phyloP scores from a whole-genome alignment of 192 early-diverging fungal genomes.

The Fimicolochytrium jonesii region DNA sequence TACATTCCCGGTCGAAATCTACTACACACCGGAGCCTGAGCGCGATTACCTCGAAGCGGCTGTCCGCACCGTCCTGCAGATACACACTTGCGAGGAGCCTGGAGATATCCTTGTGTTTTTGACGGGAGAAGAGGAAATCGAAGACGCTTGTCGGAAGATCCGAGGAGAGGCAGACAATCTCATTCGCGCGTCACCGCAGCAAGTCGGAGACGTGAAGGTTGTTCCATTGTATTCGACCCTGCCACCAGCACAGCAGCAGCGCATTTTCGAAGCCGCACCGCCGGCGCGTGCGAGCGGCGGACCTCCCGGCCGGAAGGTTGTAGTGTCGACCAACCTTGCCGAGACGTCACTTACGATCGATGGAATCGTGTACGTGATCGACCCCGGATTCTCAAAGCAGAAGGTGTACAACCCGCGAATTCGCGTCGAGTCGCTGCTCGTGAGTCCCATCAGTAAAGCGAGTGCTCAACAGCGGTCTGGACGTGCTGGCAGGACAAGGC shows the following conservation, averaged over 20 bases:
- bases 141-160: conserved; percentile 88
- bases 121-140: conserved; percentile 99
- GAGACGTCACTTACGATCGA: conserved; percentile 98
- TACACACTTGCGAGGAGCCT: conserved; percentile 87
- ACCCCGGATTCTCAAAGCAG: conserved; percentile 96
- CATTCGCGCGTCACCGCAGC: conserved; percentile 39
- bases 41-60: conserved; percentile 96
- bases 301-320: conserved; percentile 89
- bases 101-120: conserved; percentile 97
- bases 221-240: conserved; percentile 85
- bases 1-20: conserved; percentile 98
- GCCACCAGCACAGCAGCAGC: conserved; percentile 84
- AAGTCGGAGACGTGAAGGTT: conserved; percentile 79
- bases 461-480: conserved; percentile 96
- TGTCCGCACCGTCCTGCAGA: conserved; percentile 90
- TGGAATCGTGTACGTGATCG: conserved; percentile 98
- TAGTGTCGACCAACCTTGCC: conserved; percentile 96
- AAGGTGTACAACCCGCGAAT: conserved; percentile 99
- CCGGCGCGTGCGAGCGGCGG: conserved; percentile 71
- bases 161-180: conserved; percentile 63
- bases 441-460: conserved; percentile 92
- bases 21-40: conserved; percentile 96
- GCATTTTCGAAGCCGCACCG: conserved; percentile 91
- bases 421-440: conserved; percentile 90
- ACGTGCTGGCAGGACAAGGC: conserved; percentile 96